phyloP scores from a whole-genome alignment of 169 alveolate genomes.

The Amoebophrya sp. region DNA sequence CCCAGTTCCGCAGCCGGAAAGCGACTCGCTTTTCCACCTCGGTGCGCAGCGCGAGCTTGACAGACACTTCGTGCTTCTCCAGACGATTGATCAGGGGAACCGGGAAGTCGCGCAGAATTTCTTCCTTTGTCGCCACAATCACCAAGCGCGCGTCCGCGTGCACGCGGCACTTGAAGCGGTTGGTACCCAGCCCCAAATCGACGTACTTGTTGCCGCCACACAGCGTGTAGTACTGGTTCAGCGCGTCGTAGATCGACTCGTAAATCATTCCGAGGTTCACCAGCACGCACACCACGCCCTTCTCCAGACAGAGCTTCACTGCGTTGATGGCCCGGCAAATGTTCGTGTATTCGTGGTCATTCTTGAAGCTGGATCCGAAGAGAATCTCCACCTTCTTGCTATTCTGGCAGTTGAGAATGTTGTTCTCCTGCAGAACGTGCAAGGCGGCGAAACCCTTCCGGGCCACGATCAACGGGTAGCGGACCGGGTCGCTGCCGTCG shows the following conservation, averaged over 20 bases:
- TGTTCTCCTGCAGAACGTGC: background rate
- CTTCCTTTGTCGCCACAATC: background rate
- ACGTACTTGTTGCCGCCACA: slow-evolving; percentile 21
- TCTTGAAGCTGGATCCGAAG: background rate
- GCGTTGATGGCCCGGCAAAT: slow-evolving; percentile 18
- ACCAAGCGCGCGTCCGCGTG: background rate
- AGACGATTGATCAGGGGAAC: background rate
- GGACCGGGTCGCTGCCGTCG: slow-evolving; percentile 6
- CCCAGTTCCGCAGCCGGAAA: background rate
- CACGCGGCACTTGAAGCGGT: slow-evolving; percentile 28
- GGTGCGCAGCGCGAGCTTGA: background rate
- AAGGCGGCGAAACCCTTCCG: background rate
- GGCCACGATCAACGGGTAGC: slow-evolving; percentile 20
- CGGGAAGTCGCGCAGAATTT: slow-evolving; percentile 18
- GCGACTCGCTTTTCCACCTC: background rate
- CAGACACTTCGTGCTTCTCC: background rate
- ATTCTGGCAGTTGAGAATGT: background rate
- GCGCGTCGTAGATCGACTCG: slow-evolving; percentile 11
- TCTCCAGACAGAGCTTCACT: slow-evolving; percentile 19
- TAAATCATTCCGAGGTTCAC: slow-evolving; percentile 4
- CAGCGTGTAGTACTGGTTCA: background rate
- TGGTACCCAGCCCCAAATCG: background rate
- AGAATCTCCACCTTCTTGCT: background rate
- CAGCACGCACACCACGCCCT: slow-evolving; percentile 22
- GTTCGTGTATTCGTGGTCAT: slow-evolving; percentile 20